These are phyloP conservation scores for Solanum bulbocastanum DNA, from an alignment of 257 asterid genomes.

Conservation along the genomic window DNA sequence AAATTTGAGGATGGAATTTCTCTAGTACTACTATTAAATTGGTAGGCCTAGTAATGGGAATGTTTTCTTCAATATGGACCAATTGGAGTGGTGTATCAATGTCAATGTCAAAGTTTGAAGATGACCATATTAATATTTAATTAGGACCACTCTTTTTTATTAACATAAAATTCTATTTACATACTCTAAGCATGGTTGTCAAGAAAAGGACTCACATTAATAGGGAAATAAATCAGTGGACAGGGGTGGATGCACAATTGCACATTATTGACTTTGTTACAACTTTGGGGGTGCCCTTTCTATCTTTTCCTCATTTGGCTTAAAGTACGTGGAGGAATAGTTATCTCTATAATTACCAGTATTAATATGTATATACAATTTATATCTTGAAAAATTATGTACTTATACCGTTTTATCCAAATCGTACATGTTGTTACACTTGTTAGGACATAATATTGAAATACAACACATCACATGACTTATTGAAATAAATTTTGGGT, in stretches of 20 bases:
- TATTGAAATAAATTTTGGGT: background rate
- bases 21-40: background rate
- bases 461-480: background rate
- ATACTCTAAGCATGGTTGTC: background rate
- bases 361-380: background rate
- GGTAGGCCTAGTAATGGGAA: constrained; percentile 24
- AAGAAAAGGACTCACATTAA: background rate
- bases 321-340: background rate
- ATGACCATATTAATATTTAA: background rate
- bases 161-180: background rate
- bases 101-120: constrained; percentile 2
- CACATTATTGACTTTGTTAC: background rate
- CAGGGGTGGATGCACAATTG: background rate
- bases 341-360: too few species aligned
- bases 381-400: background rate
- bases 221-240: background rate
- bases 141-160: background rate
- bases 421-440: background rate
- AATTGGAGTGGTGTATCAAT: constrained; percentile 15
- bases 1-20: background rate
- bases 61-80: constrained; percentile 18
- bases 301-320: background rate
- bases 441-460: background rate
- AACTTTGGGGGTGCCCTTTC: background rate
- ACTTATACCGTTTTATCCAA: background rate